These are phyloP conservation scores for Tulasnella sp. DNA, from an alignment of 768 basidiomycete genomes.

Conservation along the genomic window DNA sequence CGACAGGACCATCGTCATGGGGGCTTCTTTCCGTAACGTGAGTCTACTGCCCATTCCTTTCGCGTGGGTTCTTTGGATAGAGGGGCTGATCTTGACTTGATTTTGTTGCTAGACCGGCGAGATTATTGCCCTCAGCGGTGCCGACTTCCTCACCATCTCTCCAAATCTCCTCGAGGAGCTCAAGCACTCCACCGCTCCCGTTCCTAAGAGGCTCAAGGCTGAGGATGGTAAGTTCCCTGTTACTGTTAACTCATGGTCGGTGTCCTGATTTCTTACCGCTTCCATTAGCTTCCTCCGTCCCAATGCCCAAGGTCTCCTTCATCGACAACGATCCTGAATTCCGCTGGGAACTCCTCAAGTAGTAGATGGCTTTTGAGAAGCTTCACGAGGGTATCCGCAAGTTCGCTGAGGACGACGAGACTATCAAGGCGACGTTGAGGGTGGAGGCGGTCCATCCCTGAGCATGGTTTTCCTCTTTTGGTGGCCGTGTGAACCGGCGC, in stretches of 20 bases:
- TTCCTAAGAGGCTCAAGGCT: constrained; percentile 82
- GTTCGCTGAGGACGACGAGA: constrained; percentile 91
- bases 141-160: constrained; percentile 96
- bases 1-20: constrained; percentile 99
- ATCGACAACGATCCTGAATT: constrained; percentile 94
- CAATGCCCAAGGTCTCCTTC: constrained; percentile 74
- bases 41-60: constrained; percentile 35
- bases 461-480: not conserved
- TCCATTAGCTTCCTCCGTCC: constrained; percentile 35
- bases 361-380: constrained; percentile 97
- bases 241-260: not conserved
- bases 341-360: constrained; percentile 89
- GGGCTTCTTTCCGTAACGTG: constrained; percentile 98
- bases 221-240: constrained; percentile 45
- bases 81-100: constrained; percentile 19
- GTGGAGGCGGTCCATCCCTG: constrained; percentile 38
- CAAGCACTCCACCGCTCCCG: constrained; percentile 66
- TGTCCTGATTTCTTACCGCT: too few species aligned
- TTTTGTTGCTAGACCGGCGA: constrained; percentile 71
- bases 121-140: constrained; percentile 91
- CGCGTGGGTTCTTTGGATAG: not conserved
- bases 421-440: constrained; percentile 77
- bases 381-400: constrained; percentile 97
- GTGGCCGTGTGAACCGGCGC: not conserved
- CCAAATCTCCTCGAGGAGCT: constrained; percentile 90